These are phyloP conservation scores for Aspergillus costaricaensis DNA, from an alignment of 2,329 filamentous ascomycete species.

Conservation along the genomic window DNA sequence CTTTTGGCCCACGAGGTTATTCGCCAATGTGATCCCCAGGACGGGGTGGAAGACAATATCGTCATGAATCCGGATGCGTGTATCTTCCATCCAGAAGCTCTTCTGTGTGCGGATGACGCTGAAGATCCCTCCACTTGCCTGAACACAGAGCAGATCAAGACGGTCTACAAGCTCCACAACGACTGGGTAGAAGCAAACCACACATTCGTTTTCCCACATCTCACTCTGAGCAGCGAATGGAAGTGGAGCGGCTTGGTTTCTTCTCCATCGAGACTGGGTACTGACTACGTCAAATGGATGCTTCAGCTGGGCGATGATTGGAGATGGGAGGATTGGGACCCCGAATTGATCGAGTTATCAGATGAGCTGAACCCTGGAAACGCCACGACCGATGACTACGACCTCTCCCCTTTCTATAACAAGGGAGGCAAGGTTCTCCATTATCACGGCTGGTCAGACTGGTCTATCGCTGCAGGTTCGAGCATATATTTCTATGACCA, in stretches of 20 bases:
- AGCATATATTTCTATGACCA: constrained; percentile 4
- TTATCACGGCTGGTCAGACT: constrained; percentile 20
- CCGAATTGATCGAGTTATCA: constrained; percentile 38
- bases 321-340: constrained; percentile 42
- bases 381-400: constrained; percentile 11
- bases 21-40: constrained; percentile 53
- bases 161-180: constrained; percentile 17
- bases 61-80: constrained; percentile 52
- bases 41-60: constrained; percentile 54
- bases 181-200: constrained; percentile 23
- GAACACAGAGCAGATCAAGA: constrained; percentile 46
- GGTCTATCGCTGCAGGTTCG: constrained; percentile 18
- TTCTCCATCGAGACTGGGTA: constrained; percentile 27
- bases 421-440: constrained; percentile 19
- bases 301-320: constrained; percentile 26
- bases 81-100: constrained; percentile 31
- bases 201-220: constrained; percentile 30
- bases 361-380: constrained; percentile 11
- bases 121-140: constrained; percentile 41
- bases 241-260: not conserved
- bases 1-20: constrained; percentile 49
- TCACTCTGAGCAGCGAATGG: constrained; percentile 4
- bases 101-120: constrained; percentile 36
- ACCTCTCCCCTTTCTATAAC: constrained; percentile 13
- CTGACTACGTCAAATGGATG: constrained; percentile 33